Percentiles rank a stretch among this genome's conserved stretches.
phyloP scores from a whole-genome alignment of 129 eudicot species.

The Scalesia atractyloides region DNA sequence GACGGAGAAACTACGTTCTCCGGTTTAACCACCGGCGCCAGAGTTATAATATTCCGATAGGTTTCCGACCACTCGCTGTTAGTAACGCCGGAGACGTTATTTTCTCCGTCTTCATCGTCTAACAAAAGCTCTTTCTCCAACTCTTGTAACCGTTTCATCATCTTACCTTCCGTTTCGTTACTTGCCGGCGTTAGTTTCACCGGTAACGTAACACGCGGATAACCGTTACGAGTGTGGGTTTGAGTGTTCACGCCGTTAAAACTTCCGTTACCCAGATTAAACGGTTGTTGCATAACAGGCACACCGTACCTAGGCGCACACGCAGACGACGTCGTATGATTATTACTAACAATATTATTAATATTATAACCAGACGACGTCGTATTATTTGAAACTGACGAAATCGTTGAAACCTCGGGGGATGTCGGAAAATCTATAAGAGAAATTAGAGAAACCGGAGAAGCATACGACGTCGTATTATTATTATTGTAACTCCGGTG shows the following conservation, averaged over 20 bases:
- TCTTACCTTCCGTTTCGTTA: conserved; percentile 45
- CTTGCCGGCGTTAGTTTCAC: conserved; percentile 9
- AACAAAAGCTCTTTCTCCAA: conserved; percentile 72
- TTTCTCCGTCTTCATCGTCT: conserved; percentile 58
- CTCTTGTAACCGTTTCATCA: conserved; percentile 62
- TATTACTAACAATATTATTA: too few relatives aligned
- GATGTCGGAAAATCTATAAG: conserved; percentile 25
- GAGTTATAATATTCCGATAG: conserved; percentile 49
- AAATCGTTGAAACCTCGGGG: conserved; percentile 38
- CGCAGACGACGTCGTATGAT: conserved; percentile 14
- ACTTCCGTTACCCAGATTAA: conserved; percentile 2
- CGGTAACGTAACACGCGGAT: not conserved
- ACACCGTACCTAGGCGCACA: conserved; percentile 37
- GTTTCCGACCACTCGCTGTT: conserved; percentile 93
- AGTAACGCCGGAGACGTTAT: conserved; percentile 64
- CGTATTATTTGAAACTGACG: conserved; percentile 1
- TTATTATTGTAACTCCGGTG: conserved; percentile 22
- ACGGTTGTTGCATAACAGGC: conserved; percentile 30
- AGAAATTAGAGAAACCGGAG: conserved; percentile 22
- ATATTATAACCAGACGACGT: conserved; percentile 2
- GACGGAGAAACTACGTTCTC: conserved; percentile 59
- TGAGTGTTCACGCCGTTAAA: conserved; percentile 5
- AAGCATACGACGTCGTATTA: not conserved
- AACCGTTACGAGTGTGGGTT: conserved; percentile 7
- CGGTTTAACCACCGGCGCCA: conserved; percentile 30